These are phyloP conservation scores for Paxillus rubicundulus DNA, from an alignment of 768 basidiomycete genomes.

Conservation along the genomic window DNA sequence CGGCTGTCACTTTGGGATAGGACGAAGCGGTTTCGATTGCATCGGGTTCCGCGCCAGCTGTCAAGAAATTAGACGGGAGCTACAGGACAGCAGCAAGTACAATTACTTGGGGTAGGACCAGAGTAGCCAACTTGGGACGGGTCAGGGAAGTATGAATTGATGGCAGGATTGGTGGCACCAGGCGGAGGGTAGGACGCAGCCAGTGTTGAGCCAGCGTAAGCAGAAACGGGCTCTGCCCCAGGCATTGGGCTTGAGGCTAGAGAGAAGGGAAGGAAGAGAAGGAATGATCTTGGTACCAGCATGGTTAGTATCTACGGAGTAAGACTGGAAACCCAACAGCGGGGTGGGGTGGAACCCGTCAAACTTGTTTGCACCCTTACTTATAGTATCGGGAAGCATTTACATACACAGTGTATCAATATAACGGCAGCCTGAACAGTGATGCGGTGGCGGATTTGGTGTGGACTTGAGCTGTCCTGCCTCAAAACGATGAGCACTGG, in stretches of 20 bases:
- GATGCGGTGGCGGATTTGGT: too few species aligned
- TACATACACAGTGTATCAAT: too few species aligned
- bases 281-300: conserved; percentile 1
- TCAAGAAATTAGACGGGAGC: neutral
- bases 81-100: neutral
- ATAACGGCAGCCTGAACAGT: too few species aligned
- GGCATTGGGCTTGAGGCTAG: neutral
- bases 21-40: conserved; percentile 43
- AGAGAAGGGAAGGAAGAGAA: conserved; percentile 4
- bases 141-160: conserved; percentile 40
- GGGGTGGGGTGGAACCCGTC: neutral
- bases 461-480: too few species aligned
- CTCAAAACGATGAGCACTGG: too few species aligned
- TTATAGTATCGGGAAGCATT: neutral
- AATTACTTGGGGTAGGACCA: conserved; percentile 48
- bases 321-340: neutral
- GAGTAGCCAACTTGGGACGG: conserved; percentile 43
- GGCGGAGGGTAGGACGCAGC: conserved; percentile 44
- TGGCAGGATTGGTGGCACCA: conserved; percentile 33
- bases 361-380: neutral
- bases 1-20: conserved; percentile 33
- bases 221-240: conserved; percentile 26
- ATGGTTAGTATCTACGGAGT: neutral
- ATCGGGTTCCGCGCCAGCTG: conserved; percentile 44
- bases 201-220: conserved; percentile 42